A percentile compares a stretch with the other conserved stretches of the same genome.
These are phyloP conservation scores for Stachybotrys echinatus DNA, from an alignment of 2,329 filamentous ascomycete genomes.

Conservation along the genomic window DNA sequence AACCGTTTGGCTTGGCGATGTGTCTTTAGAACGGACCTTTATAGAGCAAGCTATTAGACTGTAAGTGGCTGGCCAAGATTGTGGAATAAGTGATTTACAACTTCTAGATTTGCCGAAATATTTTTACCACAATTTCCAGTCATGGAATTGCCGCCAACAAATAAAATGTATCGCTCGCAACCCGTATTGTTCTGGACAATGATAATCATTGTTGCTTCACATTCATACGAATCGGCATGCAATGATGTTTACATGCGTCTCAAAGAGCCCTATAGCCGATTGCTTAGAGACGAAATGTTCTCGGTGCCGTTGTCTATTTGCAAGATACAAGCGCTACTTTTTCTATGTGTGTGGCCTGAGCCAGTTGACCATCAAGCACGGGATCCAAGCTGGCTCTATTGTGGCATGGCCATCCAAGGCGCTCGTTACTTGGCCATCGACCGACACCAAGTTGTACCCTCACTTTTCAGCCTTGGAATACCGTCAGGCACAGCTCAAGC, in stretches of 20 bases:
- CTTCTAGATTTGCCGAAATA: background rate
- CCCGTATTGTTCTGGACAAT: background rate
- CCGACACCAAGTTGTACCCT: background rate
- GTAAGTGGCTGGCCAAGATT: no score
- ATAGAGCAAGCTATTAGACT: no score
- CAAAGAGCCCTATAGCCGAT: no score
- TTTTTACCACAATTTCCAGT: background rate
- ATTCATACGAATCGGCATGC: background rate
- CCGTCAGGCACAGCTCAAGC: no score
- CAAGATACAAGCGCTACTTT: background rate
- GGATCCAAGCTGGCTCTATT: background rate
- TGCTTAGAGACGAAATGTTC: no score
- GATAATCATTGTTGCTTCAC: background rate
- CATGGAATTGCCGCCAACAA: background rate
- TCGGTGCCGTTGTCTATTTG: background rate
- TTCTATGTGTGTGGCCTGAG: background rate
- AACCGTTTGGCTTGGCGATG: no score
- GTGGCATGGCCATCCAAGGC: background rate
- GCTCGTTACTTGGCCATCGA: background rate
- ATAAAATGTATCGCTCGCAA: background rate
- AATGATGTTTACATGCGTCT: background rate
- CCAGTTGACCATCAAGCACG: background rate
- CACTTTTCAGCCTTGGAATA: no score
- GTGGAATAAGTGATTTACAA: no score
- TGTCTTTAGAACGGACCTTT: no score